Conservation (phyloP, 2,329 filamentous ascomycete genomes). For the Cladosporium phlei region DNA sequence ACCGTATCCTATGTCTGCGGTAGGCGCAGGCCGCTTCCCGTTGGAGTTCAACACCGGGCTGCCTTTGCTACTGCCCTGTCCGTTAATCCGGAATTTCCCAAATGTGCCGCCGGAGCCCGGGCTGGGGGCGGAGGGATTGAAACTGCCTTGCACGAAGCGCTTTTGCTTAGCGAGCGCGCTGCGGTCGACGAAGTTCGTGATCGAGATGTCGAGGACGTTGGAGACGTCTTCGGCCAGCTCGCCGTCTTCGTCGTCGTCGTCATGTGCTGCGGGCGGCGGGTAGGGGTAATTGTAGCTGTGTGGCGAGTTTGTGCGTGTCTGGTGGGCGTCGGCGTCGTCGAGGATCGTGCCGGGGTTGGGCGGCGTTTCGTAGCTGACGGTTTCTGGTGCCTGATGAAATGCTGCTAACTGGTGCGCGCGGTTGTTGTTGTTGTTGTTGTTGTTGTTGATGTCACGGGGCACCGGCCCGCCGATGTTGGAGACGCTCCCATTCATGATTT, state of each 20-base stretch:
- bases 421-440: not conserved
- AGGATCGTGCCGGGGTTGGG: conserved; percentile 26
- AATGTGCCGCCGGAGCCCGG: not conserved
- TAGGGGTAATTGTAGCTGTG: conserved; percentile 5
- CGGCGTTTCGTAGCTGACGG: conserved; percentile 27
- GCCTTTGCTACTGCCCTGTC: not conserved
- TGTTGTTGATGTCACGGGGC: conserved; percentile 14
- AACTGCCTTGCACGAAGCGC: conserved; percentile 13
- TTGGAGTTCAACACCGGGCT: conserved; percentile 18
- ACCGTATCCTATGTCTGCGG: conserved; percentile 6
- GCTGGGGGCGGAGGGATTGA: not conserved
- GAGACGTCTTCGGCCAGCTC: conserved; percentile 13
- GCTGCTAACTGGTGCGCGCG: not conserved
- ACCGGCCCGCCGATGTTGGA: conserved; percentile 25
- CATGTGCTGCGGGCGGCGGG: conserved; percentile 11
- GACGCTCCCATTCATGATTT: conserved; percentile 27
- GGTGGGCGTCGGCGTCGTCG: conserved; percentile 19
- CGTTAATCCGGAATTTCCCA: conserved; percentile 11
- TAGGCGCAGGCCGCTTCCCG: conserved; percentile 21
- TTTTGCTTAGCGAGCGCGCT: conserved; percentile 17
- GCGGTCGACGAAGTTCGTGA: conserved; percentile 14
- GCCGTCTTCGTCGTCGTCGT: conserved; percentile 13
- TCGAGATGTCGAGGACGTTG: conserved; percentile 9
- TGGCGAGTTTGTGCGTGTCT: not conserved
- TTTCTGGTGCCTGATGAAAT: not conserved